Evolutionary conservation across 306 rosid species (phyloP).

Genomic region (Ormosia emarginata): DNA sequence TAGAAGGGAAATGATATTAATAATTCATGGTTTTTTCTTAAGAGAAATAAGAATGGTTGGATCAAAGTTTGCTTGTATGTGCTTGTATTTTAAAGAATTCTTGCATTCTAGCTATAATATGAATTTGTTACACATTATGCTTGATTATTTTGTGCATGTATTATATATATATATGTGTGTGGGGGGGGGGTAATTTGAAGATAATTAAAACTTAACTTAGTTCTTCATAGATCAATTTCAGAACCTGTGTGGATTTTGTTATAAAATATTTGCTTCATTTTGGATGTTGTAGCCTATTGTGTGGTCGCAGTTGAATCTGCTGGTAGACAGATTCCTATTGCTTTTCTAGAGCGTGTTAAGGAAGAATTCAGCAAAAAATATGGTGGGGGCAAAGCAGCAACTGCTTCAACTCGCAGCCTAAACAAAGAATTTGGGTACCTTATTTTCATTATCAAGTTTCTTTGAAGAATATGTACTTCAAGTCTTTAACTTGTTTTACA

Average conservation of each 20-base stretch:
- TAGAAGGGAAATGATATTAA: background rate
- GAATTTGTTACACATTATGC: background rate
- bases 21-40: background rate
- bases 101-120: background rate
- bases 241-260: background rate
- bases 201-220: background rate
- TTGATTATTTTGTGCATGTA: background rate
- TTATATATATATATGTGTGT: no score
- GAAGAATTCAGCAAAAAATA: conserved; percentile 84
- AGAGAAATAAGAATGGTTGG: background rate
- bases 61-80: background rate
- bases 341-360: conserved; percentile 75
- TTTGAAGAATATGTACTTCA: background rate
- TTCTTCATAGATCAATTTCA: background rate
- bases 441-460: background rate
- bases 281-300: conserved; percentile 69
- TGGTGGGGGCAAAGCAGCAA: conserved; percentile 85
- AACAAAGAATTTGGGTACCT: conserved; percentile 88
- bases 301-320: conserved; percentile 85
- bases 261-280: conserved; percentile 1
- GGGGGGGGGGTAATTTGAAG: background rate
- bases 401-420: conserved; percentile 59
- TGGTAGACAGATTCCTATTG: conserved; percentile 91
- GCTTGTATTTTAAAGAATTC: background rate
- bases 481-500: background rate